These are phyloP conservation scores for Boletus insuetus DNA, from an alignment of 768 basidiomycete species.

Conservation along the genomic window DNA sequence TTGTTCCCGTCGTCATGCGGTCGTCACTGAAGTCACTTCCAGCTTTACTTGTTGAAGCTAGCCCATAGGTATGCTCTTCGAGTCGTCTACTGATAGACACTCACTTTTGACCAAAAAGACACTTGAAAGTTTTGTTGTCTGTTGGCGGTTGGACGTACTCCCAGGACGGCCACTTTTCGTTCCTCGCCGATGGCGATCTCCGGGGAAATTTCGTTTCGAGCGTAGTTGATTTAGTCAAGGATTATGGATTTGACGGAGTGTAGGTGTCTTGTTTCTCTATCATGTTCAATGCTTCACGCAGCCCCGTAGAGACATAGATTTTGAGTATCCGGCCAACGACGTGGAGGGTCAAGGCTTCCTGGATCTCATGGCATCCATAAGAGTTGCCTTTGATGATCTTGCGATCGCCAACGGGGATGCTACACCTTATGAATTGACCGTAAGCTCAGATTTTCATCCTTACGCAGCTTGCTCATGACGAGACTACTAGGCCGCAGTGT, in stretches of 20 bases:
- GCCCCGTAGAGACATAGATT: conserved; percentile 63
- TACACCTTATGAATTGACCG: conserved; percentile 57
- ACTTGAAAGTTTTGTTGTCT: conserved; percentile 51
- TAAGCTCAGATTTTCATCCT: conserved; percentile 9
- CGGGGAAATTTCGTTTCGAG: conserved; percentile 57
- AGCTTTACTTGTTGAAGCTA: conserved; percentile 56
- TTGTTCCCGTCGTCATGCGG: neutral
- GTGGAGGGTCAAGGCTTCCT: conserved; percentile 67
- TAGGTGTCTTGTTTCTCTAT: conserved; percentile 25
- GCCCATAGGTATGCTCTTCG: conserved; percentile 39
- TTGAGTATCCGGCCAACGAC: conserved; percentile 65
- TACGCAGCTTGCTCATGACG: neutral
- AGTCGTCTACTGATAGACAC: neutral
- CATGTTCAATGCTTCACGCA: neutral
- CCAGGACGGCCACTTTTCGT: conserved; percentile 63
- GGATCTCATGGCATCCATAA: conserved; percentile 57
- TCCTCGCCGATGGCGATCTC: conserved; percentile 49
- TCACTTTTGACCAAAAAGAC: conserved; percentile 24
- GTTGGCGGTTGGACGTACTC: conserved; percentile 71
- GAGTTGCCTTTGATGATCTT: conserved; percentile 60
- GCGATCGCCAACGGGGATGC: conserved; percentile 58
- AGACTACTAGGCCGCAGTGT: conserved; percentile 47
- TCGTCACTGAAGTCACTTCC: neutral
- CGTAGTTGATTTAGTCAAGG: conserved; percentile 62
- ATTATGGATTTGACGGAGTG: conserved; percentile 84